Evolutionary conservation across 164 flowering plant genomes (phyloP).

Genomic region (Vitis vinifera): DNA sequence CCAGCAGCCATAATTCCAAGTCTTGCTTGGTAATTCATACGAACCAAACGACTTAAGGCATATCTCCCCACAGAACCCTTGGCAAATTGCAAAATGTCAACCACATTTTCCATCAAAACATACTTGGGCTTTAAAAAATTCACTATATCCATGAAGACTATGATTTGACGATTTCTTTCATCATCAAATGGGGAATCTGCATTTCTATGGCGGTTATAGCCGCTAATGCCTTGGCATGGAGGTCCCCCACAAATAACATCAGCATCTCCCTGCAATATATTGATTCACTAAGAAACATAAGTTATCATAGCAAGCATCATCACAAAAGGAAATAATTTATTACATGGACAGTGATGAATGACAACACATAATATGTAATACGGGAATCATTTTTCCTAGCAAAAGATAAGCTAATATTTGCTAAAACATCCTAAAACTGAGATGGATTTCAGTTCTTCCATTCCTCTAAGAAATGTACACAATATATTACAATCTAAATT

Average conservation of each 20-base stretch:
- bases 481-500: no score
- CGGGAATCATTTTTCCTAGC: not conserved
- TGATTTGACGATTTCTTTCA: slow-evolving; percentile 56
- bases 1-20: slow-evolving; percentile 72
- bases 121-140: slow-evolving; percentile 53
- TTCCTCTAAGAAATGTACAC: no score
- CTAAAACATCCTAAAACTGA: no score
- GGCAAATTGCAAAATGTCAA: slow-evolving; percentile 53
- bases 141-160: slow-evolving; percentile 63
- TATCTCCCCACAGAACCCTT: slow-evolving; percentile 52
- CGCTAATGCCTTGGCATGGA: slow-evolving; percentile 26
- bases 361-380: not conserved
- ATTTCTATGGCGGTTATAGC: slow-evolving; percentile 54
- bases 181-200: slow-evolving; percentile 51
- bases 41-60: slow-evolving; percentile 56
- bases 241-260: slow-evolving; percentile 62
- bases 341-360: not conserved
- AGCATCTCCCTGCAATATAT: slow-evolving; percentile 53
- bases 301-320: not conserved
- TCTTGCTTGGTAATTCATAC: slow-evolving; percentile 63
- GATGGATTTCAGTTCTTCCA: no score
- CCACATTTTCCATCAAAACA: slow-evolving; percentile 67
- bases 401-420: no score
- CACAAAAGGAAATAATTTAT: not conserved
- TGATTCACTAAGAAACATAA: not conserved